These are phyloP conservation scores for Sungouiella thailandica DNA, from an alignment of 805 yeast genomes.

Conservation along the genomic window DNA sequence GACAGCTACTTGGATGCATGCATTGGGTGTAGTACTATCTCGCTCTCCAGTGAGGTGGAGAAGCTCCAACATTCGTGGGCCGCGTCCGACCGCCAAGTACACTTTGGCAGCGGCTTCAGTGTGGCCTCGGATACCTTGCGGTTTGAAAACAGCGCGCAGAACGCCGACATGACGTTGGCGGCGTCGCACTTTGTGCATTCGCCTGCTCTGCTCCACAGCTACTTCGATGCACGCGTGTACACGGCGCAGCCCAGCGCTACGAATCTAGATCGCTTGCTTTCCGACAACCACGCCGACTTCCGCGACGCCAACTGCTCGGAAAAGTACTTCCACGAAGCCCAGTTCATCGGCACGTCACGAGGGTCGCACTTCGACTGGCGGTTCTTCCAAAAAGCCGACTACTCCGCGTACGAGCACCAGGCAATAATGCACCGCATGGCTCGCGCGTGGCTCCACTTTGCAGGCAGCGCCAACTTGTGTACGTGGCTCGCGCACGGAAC, in stretches of 20 bases:
- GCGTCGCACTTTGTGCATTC: background rate
- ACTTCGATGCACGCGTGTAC: background rate
- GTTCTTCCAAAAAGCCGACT: slow-evolving; percentile 11
- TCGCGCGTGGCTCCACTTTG: slow-evolving; percentile 49
- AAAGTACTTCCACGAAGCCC: slow-evolving; percentile 14
- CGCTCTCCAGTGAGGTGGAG: background rate
- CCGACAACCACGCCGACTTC: background rate
- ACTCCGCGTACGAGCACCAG: slow-evolving; percentile 5
- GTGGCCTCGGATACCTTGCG: background rate
- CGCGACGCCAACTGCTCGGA: background rate
- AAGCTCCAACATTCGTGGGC: background rate
- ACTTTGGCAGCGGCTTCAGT: background rate
- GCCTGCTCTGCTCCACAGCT: background rate
- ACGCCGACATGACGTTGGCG: background rate
- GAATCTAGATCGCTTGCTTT: background rate
- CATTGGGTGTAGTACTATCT: background rate
- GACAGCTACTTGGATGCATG: slow-evolving; percentile 2
- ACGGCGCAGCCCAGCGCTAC: background rate
- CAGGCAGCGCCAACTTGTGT: slow-evolving; percentile 39
- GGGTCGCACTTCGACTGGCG: slow-evolving; percentile 19
- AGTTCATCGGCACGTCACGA: slow-evolving; percentile 1
- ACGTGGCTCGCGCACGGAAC: slow-evolving; percentile 69
- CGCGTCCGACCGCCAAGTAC: background rate
- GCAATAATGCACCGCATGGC: slow-evolving; percentile 39
- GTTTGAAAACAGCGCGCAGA: background rate